phyloP scores from a whole-genome alignment of 371 early-diverging fungal genomes.

The Rhizomucor pusillus region DNA sequence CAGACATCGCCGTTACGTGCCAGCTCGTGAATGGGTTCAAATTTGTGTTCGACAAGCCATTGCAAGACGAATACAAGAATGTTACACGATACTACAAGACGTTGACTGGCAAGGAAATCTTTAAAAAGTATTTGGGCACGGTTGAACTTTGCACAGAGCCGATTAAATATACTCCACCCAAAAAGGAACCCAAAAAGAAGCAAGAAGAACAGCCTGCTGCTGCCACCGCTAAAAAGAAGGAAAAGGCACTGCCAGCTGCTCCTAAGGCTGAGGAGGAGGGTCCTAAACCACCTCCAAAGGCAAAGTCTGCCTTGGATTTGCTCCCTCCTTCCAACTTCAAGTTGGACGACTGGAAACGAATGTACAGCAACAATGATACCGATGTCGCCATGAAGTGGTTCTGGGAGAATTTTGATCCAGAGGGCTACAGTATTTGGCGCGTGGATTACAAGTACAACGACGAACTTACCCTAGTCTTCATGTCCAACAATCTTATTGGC shows the following conservation, averaged over 20 bases:
- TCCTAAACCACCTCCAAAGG: conserved; percentile 76
- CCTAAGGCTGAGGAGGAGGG: conserved; percentile 47
- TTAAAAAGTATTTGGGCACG: conserved; percentile 78
- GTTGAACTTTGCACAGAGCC: conserved; percentile 57
- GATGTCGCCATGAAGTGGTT: conserved; percentile 90
- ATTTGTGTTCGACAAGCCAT: conserved; percentile 56
- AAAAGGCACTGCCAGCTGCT: conserved; percentile 30
- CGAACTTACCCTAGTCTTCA: conserved; percentile 78
- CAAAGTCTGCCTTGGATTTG: conserved; percentile 88
- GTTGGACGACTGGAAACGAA: conserved; percentile 94
- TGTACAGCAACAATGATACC: conserved; percentile 95
- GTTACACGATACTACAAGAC: conserved; percentile 87
- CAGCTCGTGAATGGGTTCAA: conserved; percentile 62
- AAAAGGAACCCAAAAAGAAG: conserved; percentile 50
- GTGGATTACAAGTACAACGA: conserved; percentile 90
- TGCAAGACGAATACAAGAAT: conserved; percentile 81
- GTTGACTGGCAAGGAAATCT: conserved; percentile 73
- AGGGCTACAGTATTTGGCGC: conserved; percentile 86
- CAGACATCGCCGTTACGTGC: conserved; percentile 76
- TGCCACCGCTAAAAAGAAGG: conserved; percentile 39
- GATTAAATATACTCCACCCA: conserved; percentile 47
- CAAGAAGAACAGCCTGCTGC: conserved; percentile 33
- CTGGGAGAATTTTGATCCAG: conserved; percentile 86
- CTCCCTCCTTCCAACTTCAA: conserved; percentile 81
- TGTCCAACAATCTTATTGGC: conserved; percentile 87